phyloP scores from a whole-genome alignment of 2,329 filamentous ascomycete genomes.

The Aspergillus clavatus region DNA sequence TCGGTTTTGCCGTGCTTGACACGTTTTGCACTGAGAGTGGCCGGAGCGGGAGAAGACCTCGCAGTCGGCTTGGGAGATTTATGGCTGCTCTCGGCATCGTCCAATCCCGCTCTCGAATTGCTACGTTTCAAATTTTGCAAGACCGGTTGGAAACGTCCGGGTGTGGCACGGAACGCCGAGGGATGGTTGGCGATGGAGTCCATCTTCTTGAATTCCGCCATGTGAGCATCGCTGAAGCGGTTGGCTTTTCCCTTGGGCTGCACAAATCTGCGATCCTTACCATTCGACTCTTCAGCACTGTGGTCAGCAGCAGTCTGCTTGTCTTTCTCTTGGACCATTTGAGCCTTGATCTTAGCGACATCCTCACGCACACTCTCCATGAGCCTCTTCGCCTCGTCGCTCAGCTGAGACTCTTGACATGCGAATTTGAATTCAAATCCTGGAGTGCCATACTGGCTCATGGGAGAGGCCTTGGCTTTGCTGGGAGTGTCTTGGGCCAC shows the following conservation, averaged over 20 bases:
- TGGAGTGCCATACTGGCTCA: constrained; percentile 39
- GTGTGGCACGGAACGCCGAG: constrained; percentile 60
- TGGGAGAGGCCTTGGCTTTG: constrained; percentile 33
- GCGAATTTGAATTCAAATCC: constrained; percentile 45
- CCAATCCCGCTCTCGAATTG: constrained; percentile 60
- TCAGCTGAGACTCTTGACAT: constrained; percentile 42
- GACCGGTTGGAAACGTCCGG: constrained; percentile 40
- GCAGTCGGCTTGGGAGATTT: constrained; percentile 32
- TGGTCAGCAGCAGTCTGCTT: constrained; percentile 48
- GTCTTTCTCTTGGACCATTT: constrained; percentile 60
- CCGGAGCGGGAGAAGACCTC: constrained; percentile 26
- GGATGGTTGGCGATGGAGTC: constrained; percentile 87
- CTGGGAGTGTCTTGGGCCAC: constrained; percentile 38
- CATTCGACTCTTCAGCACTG: constrained; percentile 40
- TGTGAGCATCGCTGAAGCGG: constrained; percentile 80
- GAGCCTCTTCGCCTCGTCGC: constrained; percentile 50
- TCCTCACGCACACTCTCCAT: constrained; percentile 67
- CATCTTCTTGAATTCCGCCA: constrained; percentile 93
- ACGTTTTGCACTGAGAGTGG: constrained; percentile 60
- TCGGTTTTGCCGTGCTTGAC: constrained; percentile 63
- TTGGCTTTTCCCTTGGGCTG: constrained; percentile 70
- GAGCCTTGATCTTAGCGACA: constrained; percentile 64
- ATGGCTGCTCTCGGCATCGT: constrained; percentile 49
- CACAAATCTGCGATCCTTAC: constrained; percentile 64
- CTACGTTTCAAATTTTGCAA: constrained; percentile 48